Evolutionary conservation across 805 yeast species (phyloP), one percentile per base, ranked within the genome.

Genomic region (Saccharomycopsis sp.): DNA sequence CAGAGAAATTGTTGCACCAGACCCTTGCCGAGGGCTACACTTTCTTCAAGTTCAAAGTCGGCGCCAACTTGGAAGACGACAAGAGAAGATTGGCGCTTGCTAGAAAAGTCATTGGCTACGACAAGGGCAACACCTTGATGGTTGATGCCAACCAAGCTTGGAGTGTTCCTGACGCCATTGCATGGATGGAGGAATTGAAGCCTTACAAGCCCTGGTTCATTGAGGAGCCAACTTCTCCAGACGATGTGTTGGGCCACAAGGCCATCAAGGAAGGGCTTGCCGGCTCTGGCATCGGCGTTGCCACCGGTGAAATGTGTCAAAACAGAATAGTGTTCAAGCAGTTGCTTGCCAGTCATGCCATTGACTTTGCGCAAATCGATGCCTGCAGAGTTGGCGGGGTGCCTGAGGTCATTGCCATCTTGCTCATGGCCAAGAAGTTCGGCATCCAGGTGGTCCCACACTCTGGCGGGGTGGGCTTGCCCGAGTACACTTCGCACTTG

Each of bases 41-140:
- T 20, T 52, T 56, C 36, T 64, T 65, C 57, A 65, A 65, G 50
- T 58, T 65, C 50, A 65, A 65, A 45, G 68, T 63, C 17, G 69
- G 70, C 4, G 58, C 60, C 25, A 56, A 57, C 39, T 48, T 64
- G n/a, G 56, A 52, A 10, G 57, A 57, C n/a, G 70, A 65, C 45
- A 52, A 53, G 31, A 48, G 60, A 31, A 52, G 70, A 32, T 50
- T 65, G 39, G 41, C 52, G 30, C 48, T 63, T 5, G 68, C 64
- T 7, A 52, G 69, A 36, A 66, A 64, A 36, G 60, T 63, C 7
- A 50, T 66, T 30, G 71, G 70, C 5, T 59, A 60, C 33, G 62
- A 60, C 25, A 55, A 58, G 9, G 57, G 53, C 8, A 42, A 50
- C 23, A 49, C 51, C 17, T 41, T 58, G 30, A 58, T 58, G 63